These are phyloP conservation scores for Tricholoma bakamatsutake DNA, from an alignment of 768 basidiomycete species.

Conservation along the genomic window DNA sequence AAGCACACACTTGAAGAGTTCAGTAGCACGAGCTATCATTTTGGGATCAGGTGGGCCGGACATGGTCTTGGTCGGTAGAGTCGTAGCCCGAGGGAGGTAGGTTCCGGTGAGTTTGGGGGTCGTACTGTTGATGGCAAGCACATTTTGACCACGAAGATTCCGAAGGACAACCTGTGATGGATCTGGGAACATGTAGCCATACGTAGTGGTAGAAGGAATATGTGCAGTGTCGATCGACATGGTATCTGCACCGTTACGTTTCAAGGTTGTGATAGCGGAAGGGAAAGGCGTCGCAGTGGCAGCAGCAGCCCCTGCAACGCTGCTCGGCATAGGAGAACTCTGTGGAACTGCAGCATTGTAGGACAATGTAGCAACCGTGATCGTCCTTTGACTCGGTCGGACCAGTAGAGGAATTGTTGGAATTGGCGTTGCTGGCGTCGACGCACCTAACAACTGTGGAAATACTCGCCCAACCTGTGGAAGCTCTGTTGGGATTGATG, in stretches of 20 bases:
- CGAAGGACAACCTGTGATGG: not conserved
- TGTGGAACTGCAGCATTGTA: not conserved
- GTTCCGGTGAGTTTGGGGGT: too few relatives aligned
- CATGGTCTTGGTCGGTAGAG: not conserved
- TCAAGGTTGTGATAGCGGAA: not conserved
- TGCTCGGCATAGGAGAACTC: not conserved
- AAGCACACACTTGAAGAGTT: constrained; percentile 5
- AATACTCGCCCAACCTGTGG: too few relatives aligned
- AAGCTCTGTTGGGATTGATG: too few relatives aligned
- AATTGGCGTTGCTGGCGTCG: too few relatives aligned
- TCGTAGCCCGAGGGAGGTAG: too few relatives aligned
- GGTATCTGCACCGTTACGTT: not conserved
- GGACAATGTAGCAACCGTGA: too few relatives aligned
- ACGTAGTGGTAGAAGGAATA: not conserved
- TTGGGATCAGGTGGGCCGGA: not conserved
- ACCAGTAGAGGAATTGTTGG: not conserved
- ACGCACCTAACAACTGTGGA: too few relatives aligned
- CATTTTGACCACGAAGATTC: not conserved
- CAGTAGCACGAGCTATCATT: constrained; percentile 1
- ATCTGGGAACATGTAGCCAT: not conserved
- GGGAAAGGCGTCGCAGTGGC: not conserved
- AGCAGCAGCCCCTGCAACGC: not conserved
- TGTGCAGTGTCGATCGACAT: not conserved
- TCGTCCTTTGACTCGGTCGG: too few relatives aligned
- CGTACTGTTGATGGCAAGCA: not conserved